Percentiles rank a stretch among this genome's conserved stretches.
Conservation (phyloP, 2,329 filamentous ascomycete species). For the Chrysoporthe puriensis region DNA sequence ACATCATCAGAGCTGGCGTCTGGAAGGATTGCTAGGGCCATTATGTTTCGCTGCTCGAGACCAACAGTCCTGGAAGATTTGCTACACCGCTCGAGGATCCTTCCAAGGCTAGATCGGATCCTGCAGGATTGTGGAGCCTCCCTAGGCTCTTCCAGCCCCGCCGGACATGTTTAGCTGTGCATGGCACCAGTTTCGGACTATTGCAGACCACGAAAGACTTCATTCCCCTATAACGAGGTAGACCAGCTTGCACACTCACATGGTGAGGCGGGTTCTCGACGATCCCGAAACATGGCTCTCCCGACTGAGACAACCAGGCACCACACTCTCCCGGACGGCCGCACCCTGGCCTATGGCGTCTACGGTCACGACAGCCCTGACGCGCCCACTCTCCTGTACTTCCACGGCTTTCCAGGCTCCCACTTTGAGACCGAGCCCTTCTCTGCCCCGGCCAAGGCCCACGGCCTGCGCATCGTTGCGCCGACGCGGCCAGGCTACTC, state of each 20-base stretch:
- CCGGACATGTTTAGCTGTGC: too few species aligned
- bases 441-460: slow-evolving; percentile 27
- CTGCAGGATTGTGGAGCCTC: background rate
- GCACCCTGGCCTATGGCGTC: slow-evolving; percentile 36
- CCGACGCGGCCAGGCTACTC: slow-evolving; percentile 39
- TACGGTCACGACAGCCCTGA: slow-evolving; percentile 33
- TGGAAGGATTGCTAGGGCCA: background rate
- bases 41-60: background rate
- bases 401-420: slow-evolving; percentile 39
- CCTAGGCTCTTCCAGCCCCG: background rate
- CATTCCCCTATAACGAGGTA: background rate
- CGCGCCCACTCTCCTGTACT: slow-evolving; percentile 34
- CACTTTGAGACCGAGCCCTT: slow-evolving; percentile 34
- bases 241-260: background rate
- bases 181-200: too few species aligned
- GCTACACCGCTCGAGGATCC: background rate
- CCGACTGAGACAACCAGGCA: background rate
- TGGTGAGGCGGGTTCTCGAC: background rate
- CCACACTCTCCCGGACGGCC: slow-evolving; percentile 34
- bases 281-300: background rate
- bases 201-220: background rate
- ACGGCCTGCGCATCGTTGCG: slow-evolving; percentile 35
- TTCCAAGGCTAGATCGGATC: background rate
- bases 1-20: background rate
- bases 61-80: background rate